A percentile compares a stretch with the other conserved stretches of the same genome.
phyloP scores from a whole-genome alignment of 495 filamentous ascomycete genomes.

The Pyrenula aspistea region DNA sequence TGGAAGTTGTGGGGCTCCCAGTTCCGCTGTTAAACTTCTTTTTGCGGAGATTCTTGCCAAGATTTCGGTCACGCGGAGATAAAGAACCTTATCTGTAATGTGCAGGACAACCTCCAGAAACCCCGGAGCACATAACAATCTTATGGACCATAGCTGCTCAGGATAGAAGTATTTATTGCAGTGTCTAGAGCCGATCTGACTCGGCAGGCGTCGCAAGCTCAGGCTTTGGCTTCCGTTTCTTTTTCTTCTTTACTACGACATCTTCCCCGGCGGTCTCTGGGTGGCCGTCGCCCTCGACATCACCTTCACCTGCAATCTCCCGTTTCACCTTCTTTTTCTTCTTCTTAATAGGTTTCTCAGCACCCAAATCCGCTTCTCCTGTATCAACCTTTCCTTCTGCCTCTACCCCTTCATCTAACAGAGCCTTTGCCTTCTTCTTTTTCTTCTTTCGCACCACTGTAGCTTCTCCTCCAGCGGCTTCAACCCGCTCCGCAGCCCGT shows the following conservation, averaged over 20 bases:
- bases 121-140: too few relatives aligned
- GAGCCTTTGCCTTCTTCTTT: conserved; percentile 31
- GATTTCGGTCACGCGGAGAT: background rate
- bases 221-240: conserved; percentile 22
- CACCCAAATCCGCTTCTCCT: background rate
- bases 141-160: too few relatives aligned
- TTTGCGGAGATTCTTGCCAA: background rate
- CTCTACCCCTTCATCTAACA: background rate
- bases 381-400: background rate
- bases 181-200: too few relatives aligned
- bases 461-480: conserved; percentile 47
- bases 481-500: conserved; percentile 66
- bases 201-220: too few relatives aligned
- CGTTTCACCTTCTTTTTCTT: conserved; percentile 18
- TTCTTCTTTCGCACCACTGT: conserved; percentile 56
- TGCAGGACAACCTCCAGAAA: background rate
- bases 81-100: background rate
- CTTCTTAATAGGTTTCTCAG: conserved; percentile 9
- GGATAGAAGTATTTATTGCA: background rate
- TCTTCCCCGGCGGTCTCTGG: conserved; percentile 6
- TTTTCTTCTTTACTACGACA: conserved; percentile 37
- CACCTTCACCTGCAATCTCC: conserved; percentile 5
- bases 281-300: conserved; percentile 2
- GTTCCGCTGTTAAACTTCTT: too few relatives aligned
- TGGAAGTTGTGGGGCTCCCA: too few relatives aligned